These are phyloP conservation scores for Morella rubra DNA, from an alignment of 306 rosid genomes.

Conservation along the genomic window DNA sequence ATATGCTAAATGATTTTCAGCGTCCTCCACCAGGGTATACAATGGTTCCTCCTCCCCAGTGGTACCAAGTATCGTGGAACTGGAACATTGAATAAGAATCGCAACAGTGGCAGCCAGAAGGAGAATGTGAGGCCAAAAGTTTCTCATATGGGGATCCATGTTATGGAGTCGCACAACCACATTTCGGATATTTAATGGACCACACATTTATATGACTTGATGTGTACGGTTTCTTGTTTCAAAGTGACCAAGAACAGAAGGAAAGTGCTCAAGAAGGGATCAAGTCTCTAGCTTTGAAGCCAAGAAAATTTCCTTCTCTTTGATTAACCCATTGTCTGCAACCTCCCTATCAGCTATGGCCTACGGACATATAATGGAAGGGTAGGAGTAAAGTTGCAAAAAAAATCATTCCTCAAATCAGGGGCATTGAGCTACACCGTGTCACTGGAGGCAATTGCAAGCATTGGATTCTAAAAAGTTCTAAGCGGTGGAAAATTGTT, in stretches of 20 bases:
- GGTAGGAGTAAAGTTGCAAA: constrained; percentile 51
- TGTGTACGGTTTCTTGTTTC: constrained; percentile 15
- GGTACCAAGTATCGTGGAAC: constrained; percentile 34
- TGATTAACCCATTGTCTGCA: constrained; percentile 21
- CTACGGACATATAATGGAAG: constrained; percentile 23
- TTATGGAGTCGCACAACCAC: constrained; percentile 29
- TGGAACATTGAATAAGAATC: constrained; percentile 23
- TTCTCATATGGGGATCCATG: constrained; percentile 46
- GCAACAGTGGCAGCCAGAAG: constrained; percentile 38
- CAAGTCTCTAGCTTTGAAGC: constrained; percentile 67
- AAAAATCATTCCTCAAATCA: constrained; percentile 28
- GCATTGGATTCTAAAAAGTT: background rate
- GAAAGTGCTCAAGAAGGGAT: constrained; percentile 44
- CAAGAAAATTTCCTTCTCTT: constrained; percentile 42
- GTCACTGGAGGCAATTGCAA: background rate
- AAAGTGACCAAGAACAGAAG: constrained; percentile 22
- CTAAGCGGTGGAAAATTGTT: background rate
- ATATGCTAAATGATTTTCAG: constrained; percentile 27
- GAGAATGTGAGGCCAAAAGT: constrained; percentile 15
- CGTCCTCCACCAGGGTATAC: constrained; percentile 37
- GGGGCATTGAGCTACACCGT: background rate
- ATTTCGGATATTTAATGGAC: constrained; percentile 18
- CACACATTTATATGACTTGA: constrained; percentile 41
- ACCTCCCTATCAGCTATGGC: background rate
- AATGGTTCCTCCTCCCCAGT: constrained; percentile 36